Evolutionary conservation across 192 early-diverging fungal species (phyloP), one percentile per base, ranked within the genome.

Genomic region (Entomortierella chlamydospora): DNA sequence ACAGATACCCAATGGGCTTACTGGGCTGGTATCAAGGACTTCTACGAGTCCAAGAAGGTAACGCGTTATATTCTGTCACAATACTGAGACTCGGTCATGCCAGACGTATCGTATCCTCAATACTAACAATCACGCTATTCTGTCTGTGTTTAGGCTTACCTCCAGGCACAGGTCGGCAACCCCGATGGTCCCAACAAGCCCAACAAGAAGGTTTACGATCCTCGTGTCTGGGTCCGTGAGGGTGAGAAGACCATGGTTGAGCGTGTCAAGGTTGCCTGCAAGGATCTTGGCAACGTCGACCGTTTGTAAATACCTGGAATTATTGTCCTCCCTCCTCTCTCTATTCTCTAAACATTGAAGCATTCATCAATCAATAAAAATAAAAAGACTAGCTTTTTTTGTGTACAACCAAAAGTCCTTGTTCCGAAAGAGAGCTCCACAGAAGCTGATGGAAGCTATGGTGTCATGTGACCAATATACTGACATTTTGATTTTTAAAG

Each of bases 161-260:
- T 98, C 66, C 91, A 95, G 85, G 80, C 85, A 30, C 97, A 98
- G 85, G 95, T 98, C 60, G 97, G 97, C 57, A 97, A 98, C 86
- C 95, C 96, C 73, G 96, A 97, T 62, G 96, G 95, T 80, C 86
- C 87, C n/a, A 89, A 91, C 85, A 96, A 97, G 89, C 97, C 96
- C 86, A 98, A 97, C 91, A 98, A 98, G 93, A 98, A 98, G 88
- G 93, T 90, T 87, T 97, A 98, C 85, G 97, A 98, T 83, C 97
- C 97, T 52, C 94, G 97, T 82, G 93, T 94, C 74, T 97, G 90
- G 80, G 82, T 98, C 77, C 94, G 97, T 70, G 90, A 93, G 81
- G 91, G 88, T 72, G 96, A 98, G 84, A 94, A 96, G 90, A 83
- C 82, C 74, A 93, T 97, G 94, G 83, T 82, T 82, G 87, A 87